Conservation (phyloP, 352 stramenopile species). For the Pythium chondricola region DNA sequence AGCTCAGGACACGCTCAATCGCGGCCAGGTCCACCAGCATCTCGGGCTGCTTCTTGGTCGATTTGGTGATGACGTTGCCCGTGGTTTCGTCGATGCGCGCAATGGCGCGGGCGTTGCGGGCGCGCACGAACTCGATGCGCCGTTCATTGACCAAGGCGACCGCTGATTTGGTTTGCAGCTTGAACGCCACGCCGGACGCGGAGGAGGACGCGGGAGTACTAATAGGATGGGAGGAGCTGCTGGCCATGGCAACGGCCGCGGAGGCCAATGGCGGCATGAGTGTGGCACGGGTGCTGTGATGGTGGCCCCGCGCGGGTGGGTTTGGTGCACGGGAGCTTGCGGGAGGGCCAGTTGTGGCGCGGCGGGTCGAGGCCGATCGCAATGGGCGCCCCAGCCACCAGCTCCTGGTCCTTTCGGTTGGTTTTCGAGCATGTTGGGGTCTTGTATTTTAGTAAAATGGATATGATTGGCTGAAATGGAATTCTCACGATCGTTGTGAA, state of each 20-base stretch:
- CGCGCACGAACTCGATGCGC: constrained; percentile 74
- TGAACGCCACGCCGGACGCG: constrained; percentile 28
- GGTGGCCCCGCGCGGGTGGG: background rate
- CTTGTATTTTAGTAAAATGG: background rate
- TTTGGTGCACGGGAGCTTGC: background rate
- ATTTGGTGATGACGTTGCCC: constrained; percentile 7
- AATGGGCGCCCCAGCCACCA: background rate
- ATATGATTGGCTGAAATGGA: background rate
- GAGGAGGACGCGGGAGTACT: background rate
- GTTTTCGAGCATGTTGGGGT: background rate
- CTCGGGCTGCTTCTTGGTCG: constrained; percentile 22
- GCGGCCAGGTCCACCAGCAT: constrained; percentile 36
- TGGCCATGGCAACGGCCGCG: constrained; percentile 10
- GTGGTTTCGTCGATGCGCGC: constrained; percentile 28
- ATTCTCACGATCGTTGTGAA: no score
- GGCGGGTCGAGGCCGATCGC: background rate
- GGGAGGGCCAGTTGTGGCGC: background rate
- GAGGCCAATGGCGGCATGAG: constrained; percentile 13
- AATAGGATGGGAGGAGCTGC: no score
- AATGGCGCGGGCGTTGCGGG: constrained; percentile 45
- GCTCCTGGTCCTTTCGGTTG: background rate
- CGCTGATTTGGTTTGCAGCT: constrained; percentile 66
- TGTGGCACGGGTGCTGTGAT: background rate
- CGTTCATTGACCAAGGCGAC: constrained; percentile 74
- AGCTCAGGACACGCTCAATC: constrained; percentile 50